Evolutionary conservation across 2,329 filamentous ascomycete species (phyloP), one percentile per base, ranked within the genome.

Genomic region (Colletotrichum cordylinicola): DNA sequence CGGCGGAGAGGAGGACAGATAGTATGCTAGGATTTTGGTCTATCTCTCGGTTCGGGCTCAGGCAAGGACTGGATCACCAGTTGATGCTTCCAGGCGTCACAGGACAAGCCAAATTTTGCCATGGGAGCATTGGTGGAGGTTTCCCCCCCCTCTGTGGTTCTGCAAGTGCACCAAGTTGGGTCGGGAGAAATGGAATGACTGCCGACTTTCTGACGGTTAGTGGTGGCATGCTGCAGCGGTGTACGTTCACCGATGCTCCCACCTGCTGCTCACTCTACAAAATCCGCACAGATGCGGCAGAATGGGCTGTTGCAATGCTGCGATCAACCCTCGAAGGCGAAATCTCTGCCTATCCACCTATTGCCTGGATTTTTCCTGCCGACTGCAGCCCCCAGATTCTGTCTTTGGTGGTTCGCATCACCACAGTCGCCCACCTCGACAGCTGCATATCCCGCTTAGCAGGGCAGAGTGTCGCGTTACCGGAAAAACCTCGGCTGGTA

Each of bases 401-500:
- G 67, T 62, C 43, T 68, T 52, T 55, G 62, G 67, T 64, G 39
- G 66, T 29, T 61, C n/a, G 55, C 39, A 72, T 31, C 48, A 68
- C 58, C 37, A 43, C 33, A 18, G 48, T 62, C 27, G 33, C 12
- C n/a, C 43, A 21, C 72, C 72, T 61, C 74, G 72, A 37, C 74
- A 76, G 67, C 27, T 70, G 74, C 74, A 74, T 74, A 71, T 70
- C 33, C n/a, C 71, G 60, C 66, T 71, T 76, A 70, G 21, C 8
- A 74, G 31, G 39, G 65, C 21, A 33, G 43, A 31, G 62, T 56
- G 61, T 77, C 75, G 72, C 75, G 73, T 72, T 76, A 75, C 61
- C 77, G 77, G 77, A 21, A 66, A 77, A 78, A 75, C 77, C 52
- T 73, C 77, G 77, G 77, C 65, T 55, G 52, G 35, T 61, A 55